Percentiles rank a stretch among this genome's conserved stretches.
Evolutionary conservation across 192 early-diverging fungal genomes (phyloP).

Genomic region (Coemansia sp.): DNA sequence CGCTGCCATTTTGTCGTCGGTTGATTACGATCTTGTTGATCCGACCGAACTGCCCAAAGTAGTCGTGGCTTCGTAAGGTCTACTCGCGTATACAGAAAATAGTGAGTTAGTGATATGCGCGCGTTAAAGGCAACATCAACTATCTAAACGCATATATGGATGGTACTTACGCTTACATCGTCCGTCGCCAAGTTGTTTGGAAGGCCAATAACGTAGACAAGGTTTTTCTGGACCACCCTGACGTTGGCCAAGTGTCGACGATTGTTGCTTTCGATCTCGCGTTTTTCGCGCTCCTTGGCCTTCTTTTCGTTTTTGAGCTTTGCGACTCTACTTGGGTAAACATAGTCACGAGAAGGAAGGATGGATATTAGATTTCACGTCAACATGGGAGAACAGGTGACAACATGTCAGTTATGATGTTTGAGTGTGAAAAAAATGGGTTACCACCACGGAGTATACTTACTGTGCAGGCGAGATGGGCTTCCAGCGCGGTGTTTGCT

Average conservation of each 20-base stretch:
- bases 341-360: neutral
- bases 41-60: constrained; percentile 99
- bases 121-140: neutral
- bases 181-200: constrained; percentile 85
- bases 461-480: constrained; percentile 92
- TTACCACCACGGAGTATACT: constrained; percentile 28
- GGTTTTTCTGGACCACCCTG: constrained; percentile 95
- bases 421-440: neutral
- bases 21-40: constrained; percentile 94
- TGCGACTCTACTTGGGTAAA: constrained; percentile 50
- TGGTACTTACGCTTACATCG: constrained; percentile 56
- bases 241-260: constrained; percentile 83
- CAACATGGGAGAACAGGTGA: neutral
- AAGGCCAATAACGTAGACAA: constrained; percentile 96
- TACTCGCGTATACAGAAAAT: constrained; percentile 27
- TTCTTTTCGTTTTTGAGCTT: constrained; percentile 81
- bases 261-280: constrained; percentile 82
- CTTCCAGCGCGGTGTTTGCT: constrained; percentile 68
- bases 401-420: neutral
- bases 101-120: neutral
- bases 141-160: neutral
- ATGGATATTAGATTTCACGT: neutral
- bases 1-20: constrained; percentile 60
- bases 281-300: constrained; percentile 89
- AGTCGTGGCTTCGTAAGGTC: constrained; percentile 82